Base-by-base conservation (phyloP, 352 stramenopile genomes). In the Globisporangium cystogenes region DNA sequence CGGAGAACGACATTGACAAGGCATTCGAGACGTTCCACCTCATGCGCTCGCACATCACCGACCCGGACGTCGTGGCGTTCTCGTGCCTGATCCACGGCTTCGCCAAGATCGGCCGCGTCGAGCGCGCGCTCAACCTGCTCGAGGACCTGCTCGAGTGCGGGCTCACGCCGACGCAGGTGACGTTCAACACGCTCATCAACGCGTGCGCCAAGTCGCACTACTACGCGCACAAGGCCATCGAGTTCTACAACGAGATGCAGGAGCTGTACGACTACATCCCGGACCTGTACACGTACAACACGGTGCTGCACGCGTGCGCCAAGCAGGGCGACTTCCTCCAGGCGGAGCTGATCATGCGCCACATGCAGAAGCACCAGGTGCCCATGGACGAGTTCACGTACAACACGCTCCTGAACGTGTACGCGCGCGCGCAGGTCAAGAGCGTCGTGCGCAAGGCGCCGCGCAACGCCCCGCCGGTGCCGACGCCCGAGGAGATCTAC, bases 171-270 rank as follows among this genome's bases (percentile, higher is more conserved):
- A 81, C 72, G 24, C 68, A 77, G 24, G 70, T 90, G 51, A 93
- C 79, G 48, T 93, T 87, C 57, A 87, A 89, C 59, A 67, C 70
- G 64, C 65, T 93, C 23, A 93, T 93, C 48, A 76, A 87, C 42
- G 82, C 82, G 24, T 93, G 82, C 51, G 77, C 82, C 51, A 90
- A 90, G 63, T 93, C 82, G 53, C 74, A 86, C 64, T 86, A 93
- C 54, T 93, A 83, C 64, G 82, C 82, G 21, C 82, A 90, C 68
- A 93, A 93, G 55, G 77, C 82, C 4, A 60, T 90, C 27, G 82
- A 93, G 41, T 90, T 93, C 41, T 93, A 90, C 70, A 66, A 90
- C 50, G 82, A 93, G 48, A 90, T 93, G 82, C 82, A 93, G 57
- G 82, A 93, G 54, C 57, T 90, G 55, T 93, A 93, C 64, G 82